Conservation (phyloP, 768 basidiomycete species). For the Lentinula sp. region DNA sequence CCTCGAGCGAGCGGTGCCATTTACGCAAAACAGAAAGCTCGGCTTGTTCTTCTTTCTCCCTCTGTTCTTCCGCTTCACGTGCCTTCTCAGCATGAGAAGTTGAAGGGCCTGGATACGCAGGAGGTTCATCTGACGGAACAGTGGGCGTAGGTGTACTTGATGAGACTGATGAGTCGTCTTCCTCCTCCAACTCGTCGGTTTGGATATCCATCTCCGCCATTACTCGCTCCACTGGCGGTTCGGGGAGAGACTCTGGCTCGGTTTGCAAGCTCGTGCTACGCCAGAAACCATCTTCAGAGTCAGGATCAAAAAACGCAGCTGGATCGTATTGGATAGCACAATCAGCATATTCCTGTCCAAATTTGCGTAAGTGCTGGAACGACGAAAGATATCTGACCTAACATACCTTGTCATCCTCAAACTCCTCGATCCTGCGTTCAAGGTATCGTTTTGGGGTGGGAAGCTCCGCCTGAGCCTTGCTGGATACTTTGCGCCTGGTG, state of each 20-base stretch:
- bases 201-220: constrained; percentile 59
- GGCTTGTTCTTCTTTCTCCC: constrained; percentile 11
- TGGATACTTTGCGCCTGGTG: constrained; percentile 21
- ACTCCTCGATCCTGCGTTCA: not conserved
- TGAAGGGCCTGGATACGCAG: constrained; percentile 42
- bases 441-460: constrained; percentile 32
- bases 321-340: constrained; percentile 66
- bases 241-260: constrained; percentile 34
- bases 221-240: constrained; percentile 20
- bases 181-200: constrained; percentile 42
- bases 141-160: constrained; percentile 73
- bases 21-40: not conserved
- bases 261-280: constrained; percentile 50
- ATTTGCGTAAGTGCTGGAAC: constrained; percentile 20
- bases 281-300: not conserved
- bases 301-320: constrained; percentile 32
- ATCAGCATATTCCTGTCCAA: constrained; percentile 76
- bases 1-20: constrained; percentile 1
- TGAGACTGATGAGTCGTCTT: constrained; percentile 38
- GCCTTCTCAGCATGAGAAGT: constrained; percentile 48
- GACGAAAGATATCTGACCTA: not conserved
- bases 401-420: constrained; percentile 1
- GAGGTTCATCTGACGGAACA: constrained; percentile 69
- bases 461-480: constrained; percentile 64
- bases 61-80: constrained; percentile 40